Percentiles rank a stretch among this genome's conserved stretches.
Conservation (phyloP, 805 yeast genomes). For the Candida corydali region DNA sequence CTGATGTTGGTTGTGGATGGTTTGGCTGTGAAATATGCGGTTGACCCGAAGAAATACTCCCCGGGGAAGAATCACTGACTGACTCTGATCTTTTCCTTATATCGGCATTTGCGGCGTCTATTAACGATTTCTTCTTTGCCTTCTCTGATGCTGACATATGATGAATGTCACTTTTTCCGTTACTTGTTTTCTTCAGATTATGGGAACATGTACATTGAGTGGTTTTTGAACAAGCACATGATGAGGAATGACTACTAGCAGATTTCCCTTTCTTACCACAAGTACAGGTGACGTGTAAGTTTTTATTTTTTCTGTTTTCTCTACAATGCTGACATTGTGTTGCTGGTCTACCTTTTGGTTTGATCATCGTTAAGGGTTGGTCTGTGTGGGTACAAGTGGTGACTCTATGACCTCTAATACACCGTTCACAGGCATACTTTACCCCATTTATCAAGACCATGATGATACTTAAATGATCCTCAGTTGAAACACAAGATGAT, state of each 20-base stretch:
- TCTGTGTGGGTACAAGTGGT: conserved; percentile 92
- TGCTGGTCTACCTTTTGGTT: conserved; percentile 95
- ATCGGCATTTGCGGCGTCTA: conserved; percentile 12
- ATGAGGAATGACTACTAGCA: conserved; percentile 31
- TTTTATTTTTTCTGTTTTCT: conserved; percentile 63
- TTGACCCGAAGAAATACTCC: conserved; percentile 2
- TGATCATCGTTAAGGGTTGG: conserved; percentile 85
- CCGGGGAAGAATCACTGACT: conserved; percentile 4
- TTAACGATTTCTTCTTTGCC: conserved; percentile 13
- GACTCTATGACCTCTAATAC: conserved; percentile 95
- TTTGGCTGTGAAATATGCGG: conserved; percentile 5
- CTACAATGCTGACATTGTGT: conserved; percentile 88
- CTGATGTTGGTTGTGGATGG: not conserved
- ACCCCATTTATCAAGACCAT: conserved; percentile 93
- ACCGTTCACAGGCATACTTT: conserved; percentile 93
- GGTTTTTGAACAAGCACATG: conserved; percentile 36
- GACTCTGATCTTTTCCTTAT: conserved; percentile 9
- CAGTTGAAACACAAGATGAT: not conserved
- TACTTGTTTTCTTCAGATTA: conserved; percentile 12
- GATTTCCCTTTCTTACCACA: conserved; percentile 56
- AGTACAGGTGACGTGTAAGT: conserved; percentile 64
- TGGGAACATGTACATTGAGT: conserved; percentile 38
- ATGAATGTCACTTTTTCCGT: conserved; percentile 11
- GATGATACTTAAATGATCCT: conserved; percentile 28
- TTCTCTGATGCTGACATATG: conserved; percentile 14